phyloP scores from a whole-genome alignment of 148 eudicot species.

The Vaccinium darrowii region DNA sequence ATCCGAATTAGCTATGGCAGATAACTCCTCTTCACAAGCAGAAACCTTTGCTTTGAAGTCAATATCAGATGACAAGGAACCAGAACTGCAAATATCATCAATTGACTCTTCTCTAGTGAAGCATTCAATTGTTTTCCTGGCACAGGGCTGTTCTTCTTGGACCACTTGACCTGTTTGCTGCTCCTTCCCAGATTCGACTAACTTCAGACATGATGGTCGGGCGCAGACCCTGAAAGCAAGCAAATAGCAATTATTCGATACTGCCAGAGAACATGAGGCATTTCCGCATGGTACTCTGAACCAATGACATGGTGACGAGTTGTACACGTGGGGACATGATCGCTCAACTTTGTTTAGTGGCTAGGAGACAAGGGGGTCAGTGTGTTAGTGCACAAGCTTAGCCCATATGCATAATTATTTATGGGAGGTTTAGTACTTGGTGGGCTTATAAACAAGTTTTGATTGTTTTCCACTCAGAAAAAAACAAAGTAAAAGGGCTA shows the following conservation, averaged over 20 bases:
- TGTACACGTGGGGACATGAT: background rate
- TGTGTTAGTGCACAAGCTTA: background rate
- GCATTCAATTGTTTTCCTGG: slow-evolving; percentile 19
- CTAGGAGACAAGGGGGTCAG: background rate
- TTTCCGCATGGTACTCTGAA: background rate
- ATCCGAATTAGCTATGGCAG: slow-evolving; percentile 10
- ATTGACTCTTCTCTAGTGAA: slow-evolving; percentile 3
- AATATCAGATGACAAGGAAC: slow-evolving; percentile 8
- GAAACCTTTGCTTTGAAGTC: slow-evolving; percentile 12
- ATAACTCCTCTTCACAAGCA: slow-evolving; percentile 14
- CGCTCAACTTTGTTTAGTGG: background rate
- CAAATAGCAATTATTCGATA: background rate
- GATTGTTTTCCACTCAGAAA: background rate
- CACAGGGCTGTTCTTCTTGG: slow-evolving; percentile 12
- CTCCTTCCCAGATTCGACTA: slow-evolving; percentile 24
- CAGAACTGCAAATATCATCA: slow-evolving; percentile 5
- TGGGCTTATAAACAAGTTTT: background rate
- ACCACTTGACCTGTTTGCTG: slow-evolving; percentile 18
- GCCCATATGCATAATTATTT: background rate
- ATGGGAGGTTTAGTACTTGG: background rate
- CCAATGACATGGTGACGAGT: background rate
- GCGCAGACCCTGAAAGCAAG: slow-evolving; percentile 30
- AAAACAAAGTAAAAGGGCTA: slow-evolving; percentile 2
- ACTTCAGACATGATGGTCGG: slow-evolving; percentile 36
- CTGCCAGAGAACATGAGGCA: background rate